phyloP scores from a whole-genome alignment of 148 eudicot genomes.

The Rhododendron henanense region DNA sequence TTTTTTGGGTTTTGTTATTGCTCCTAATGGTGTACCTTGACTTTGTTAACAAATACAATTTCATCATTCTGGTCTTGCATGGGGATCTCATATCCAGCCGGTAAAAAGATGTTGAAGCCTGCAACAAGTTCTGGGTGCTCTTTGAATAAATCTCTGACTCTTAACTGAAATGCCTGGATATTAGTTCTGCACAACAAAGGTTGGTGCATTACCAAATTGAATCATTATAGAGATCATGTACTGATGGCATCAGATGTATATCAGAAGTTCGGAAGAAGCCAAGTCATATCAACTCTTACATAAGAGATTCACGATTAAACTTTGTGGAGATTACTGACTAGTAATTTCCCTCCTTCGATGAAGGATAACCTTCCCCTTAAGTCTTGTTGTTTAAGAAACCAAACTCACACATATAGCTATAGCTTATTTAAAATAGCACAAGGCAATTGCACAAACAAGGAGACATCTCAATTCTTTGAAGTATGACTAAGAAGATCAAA shows the following conservation, averaged over 20 bases:
- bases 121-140: conserved; percentile 1
- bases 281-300: no score
- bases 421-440: neutral
- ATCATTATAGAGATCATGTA: neutral
- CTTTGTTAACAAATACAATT: neutral
- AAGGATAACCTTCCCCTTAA: neutral
- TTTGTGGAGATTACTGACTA: no score
- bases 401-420: neutral
- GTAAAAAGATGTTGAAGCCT: conserved; percentile 1
- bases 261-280: no score
- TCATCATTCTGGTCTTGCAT: neutral
- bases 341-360: neutral
- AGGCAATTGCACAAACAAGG: neutral
- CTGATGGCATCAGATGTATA: no score
- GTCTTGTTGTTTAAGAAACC: neutral
- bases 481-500: neutral
- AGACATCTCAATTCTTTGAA: neutral
- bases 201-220: neutral
- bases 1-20: neutral
- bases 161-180: neutral
- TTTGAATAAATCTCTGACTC: neutral
- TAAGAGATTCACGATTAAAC: no score
- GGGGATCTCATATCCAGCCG: neutral
- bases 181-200: conserved; percentile 2
- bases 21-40: conserved; percentile 4